Evolutionary conservation across 352 stramenopile genomes (phyloP), one percentile per base, ranked within the genome.

Genomic region (Phytophthora tubulina): DNA sequence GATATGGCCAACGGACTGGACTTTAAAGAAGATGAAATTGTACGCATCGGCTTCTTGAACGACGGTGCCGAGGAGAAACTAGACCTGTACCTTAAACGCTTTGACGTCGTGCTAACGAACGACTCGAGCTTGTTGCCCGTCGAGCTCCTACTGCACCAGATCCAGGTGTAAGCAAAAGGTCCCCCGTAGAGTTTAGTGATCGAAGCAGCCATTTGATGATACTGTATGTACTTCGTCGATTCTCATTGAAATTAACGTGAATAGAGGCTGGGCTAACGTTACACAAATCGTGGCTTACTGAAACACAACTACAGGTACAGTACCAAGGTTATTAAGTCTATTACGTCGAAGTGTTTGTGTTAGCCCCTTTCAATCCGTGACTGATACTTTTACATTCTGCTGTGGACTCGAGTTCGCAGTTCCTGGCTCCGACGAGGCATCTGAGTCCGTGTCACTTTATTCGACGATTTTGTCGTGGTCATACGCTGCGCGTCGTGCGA

Each of bases 21-120:
- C 15, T 83, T 73, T 42, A 54, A 80, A 36, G 79, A 91, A 44
- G 75, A 90, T 54, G 75, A 92, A 35, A 91, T 94, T 58, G 53
- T 94, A 31, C 83, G 83, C 54, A 77, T 94, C 17, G 86, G 86
- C 6, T 92, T 94, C 36, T 63, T 92, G 15, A 94, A 94, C 58
- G 72, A 82, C n/a, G 67, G 73, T 4, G 70, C 80, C 9, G 68
- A 89, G 6, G 82, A 92, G 53, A 79, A 81, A 51, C 67, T 94
- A 21, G 84, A 87, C 9, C 30, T 80, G 60, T 94, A 92, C 55
- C 48, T 94, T 39, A 42, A 80, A 36, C 65, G 54, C n/a, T 93
- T 86, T 44, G 79, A 95, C 64, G 85, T 95, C n/a, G 88, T 95
- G 45, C 82, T 95, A 14, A 92, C 86, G 11, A 74, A 94, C 67